Evolutionary conservation across 306 rosid genomes (phyloP).

Genomic region (Sechiopsis laciniata): DNA sequence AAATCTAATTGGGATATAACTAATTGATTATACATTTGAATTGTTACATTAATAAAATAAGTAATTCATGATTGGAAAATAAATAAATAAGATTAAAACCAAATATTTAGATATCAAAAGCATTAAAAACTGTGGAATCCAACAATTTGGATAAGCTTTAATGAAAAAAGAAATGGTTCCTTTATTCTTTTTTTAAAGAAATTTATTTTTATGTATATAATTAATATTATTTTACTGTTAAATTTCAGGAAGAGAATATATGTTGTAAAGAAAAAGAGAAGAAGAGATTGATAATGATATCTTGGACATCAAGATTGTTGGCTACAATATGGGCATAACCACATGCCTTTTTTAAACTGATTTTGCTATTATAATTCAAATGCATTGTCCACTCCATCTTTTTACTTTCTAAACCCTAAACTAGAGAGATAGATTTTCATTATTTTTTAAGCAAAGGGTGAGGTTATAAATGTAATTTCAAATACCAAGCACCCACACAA

Average conservation of each 20-base stretch:
- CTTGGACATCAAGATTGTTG: constrained; percentile 16
- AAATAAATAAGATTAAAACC: too few relatives aligned
- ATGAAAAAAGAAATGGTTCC: background rate
- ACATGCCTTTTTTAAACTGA: constrained; percentile 3
- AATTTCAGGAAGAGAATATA: constrained; percentile 14
- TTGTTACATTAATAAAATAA: too few relatives aligned
- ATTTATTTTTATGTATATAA: background rate
- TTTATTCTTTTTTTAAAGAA: background rate
- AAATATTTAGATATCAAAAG: too few relatives aligned
- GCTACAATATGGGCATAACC: constrained; percentile 10
- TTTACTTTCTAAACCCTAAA: background rate
- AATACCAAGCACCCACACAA: background rate
- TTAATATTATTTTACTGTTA: background rate
- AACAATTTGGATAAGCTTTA: too few relatives aligned
- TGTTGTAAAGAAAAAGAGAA: constrained; percentile 17
- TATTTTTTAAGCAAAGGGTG: background rate
- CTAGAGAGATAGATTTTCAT: too few relatives aligned
- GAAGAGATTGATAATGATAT: constrained; percentile 21
- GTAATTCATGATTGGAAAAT: too few relatives aligned
- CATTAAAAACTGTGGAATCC: too few relatives aligned
- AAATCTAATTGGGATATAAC: too few relatives aligned
- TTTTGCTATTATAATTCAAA: constrained; percentile 11
- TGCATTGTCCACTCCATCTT: background rate
- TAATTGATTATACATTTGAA: too few relatives aligned
- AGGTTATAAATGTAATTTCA: background rate